Conservation (phyloP, 805 yeast genomes). For the Myxozyma udenii region DNA sequence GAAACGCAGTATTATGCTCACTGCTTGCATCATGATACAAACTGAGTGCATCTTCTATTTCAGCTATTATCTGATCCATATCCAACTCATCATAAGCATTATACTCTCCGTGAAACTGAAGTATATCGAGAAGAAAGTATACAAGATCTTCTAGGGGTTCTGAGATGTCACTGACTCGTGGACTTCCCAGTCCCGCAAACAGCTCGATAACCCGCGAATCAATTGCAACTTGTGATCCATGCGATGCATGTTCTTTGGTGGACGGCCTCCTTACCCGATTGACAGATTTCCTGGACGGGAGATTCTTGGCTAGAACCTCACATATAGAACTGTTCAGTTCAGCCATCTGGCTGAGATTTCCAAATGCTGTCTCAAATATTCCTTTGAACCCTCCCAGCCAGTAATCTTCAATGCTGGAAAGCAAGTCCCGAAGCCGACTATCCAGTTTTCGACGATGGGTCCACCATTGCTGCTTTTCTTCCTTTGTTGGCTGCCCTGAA, state of each 20-base stretch:
- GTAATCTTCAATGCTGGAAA: constrained; percentile 54
- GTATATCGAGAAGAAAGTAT: constrained; percentile 57
- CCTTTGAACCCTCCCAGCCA: constrained; percentile 82
- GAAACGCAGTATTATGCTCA: background rate
- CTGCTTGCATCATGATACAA: constrained; percentile 20
- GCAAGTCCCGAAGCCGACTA: constrained; percentile 48
- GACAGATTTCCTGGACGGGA: constrained; percentile 48
- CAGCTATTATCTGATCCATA: constrained; percentile 52
- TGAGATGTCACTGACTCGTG: constrained; percentile 36
- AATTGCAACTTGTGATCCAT: constrained; percentile 35
- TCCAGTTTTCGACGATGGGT: constrained; percentile 61
- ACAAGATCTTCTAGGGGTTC: constrained; percentile 60
- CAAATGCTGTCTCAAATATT: constrained; percentile 47
- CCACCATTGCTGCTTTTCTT: constrained; percentile 78
- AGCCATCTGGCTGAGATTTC: constrained; percentile 34
- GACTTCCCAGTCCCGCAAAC: constrained; percentile 49
- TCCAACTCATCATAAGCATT: constrained; percentile 66
- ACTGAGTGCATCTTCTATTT: constrained; percentile 45
- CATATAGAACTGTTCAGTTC: constrained; percentile 43
- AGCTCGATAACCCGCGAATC: constrained; percentile 51
- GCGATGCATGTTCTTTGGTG: background rate
- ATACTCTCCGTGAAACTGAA: constrained; percentile 60
- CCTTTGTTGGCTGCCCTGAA: constrained; percentile 11
- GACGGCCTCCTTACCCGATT: constrained; percentile 1
- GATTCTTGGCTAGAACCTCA: constrained; percentile 43